These are phyloP conservation scores for Cladophialophora exuberans DNA, from an alignment of 2,329 filamentous ascomycete species.

Conservation along the genomic window DNA sequence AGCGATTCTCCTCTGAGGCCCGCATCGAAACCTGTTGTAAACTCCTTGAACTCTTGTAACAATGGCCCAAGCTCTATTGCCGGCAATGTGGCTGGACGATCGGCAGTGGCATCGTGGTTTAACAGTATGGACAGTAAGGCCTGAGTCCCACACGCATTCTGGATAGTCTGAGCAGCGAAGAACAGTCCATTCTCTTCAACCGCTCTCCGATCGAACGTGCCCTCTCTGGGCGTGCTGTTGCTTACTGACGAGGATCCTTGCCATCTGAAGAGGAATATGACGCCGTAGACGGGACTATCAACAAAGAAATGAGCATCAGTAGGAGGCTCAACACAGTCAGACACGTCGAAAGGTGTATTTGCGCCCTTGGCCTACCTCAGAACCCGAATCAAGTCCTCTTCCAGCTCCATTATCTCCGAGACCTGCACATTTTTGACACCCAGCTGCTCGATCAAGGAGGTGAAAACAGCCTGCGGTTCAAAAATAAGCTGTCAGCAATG, in stretches of 20 bases:
- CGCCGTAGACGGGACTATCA: conserved; percentile 77
- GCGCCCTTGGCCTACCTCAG: conserved; percentile 42
- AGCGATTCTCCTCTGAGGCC: conserved; percentile 73
- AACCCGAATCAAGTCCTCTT: conserved; percentile 62
- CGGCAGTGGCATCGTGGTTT: conserved; percentile 66
- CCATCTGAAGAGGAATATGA: conserved; percentile 99
- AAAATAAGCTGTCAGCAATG: conserved; percentile 8
- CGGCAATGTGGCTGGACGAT: conserved; percentile 27
- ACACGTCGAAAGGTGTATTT: conserved; percentile 11
- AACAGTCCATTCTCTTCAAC: conserved; percentile 66
- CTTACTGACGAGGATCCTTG: conserved; percentile 63
- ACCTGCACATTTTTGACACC: conserved; percentile 95
- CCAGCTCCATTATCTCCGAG: conserved; percentile 90
- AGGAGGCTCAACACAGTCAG: too few species aligned
- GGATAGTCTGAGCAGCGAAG: conserved; percentile 96
- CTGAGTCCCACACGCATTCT: conserved; percentile 97
- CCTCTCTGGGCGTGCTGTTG: conserved; percentile 72
- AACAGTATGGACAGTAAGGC: conserved; percentile 88
- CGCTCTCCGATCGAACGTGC: conserved; percentile 75
- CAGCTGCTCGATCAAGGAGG: conserved; percentile 88
- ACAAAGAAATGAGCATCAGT: conserved; percentile 20
- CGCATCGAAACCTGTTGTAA: conserved; percentile 79
- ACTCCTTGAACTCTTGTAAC: conserved; percentile 80
- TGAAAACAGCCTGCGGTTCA: conserved; percentile 79
- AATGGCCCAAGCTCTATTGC: conserved; percentile 70